Base-by-base conservation (phyloP, 2,329 filamentous ascomycete species). In the Trichoderma polysporum region DNA sequence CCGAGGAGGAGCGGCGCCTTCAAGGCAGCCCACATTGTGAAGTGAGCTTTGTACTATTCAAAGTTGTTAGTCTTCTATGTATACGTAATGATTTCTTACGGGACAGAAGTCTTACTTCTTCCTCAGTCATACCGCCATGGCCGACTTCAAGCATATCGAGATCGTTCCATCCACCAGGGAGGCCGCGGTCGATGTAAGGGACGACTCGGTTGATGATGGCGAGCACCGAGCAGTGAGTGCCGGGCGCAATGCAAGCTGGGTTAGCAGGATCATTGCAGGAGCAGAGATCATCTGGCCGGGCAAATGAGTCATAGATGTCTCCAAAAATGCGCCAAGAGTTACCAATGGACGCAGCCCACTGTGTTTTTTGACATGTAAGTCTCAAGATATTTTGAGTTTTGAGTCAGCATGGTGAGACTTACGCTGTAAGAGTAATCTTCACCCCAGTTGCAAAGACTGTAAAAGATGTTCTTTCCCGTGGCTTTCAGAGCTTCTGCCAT, bases 1-100 rank as follows among this genome's bases (percentile, higher is more conserved):
- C 80, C 78, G 54, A 82, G 79, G 29, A 82, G 79, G 2, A 83
- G 73, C 10, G 80, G 80, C 0, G 79, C 80, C 68, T 82, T 82
- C 39, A 82, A 76, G 53, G 81, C 79, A 1, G 80, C 78, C 80
- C 80, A 83, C 69, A 82, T 79, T 15, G 80, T 74, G 50, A 82
- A 81, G 68, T 83, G 81, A 27, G 79, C 62, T 37, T 47, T 47
- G 17, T 68, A 66, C 54, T 63, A 12, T 33, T 31, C n/a, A 17
- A 6, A 2, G 5, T 6, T 22, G 27, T 63, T 49, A 63, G 49
- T 13, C 15, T 19, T 15, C 5, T 9, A 19, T 22, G 8, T 3
- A 5, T 31, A 3, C 10, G 12, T 33, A 4, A 17, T 7, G 4
- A 2, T 3, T 15, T 33, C 1, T 9, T 6, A 37, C 2, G 13